Conservation (phyloP, 345 rosid species). For the Limnanthes douglasii region DNA sequence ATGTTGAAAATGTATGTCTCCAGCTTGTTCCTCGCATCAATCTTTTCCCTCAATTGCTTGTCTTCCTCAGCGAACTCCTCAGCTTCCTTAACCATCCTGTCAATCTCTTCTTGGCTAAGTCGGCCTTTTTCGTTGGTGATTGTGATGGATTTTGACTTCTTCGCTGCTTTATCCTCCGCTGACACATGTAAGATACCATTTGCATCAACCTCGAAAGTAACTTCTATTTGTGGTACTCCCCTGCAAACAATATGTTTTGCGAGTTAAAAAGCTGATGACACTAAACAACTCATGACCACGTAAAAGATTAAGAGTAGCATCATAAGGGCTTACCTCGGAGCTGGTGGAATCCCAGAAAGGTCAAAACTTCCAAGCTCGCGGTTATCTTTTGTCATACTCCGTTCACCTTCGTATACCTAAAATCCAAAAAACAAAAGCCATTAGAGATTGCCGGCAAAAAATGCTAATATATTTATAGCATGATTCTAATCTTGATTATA, state of each 20-base stretch:
- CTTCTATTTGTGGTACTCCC: conserved; percentile 40
- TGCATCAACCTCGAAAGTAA: conserved; percentile 36
- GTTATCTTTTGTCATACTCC: conserved; percentile 35
- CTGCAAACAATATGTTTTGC: conserved; percentile 10
- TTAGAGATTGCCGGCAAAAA: no score
- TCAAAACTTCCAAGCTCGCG: conserved; percentile 35
- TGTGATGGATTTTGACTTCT: conserved; percentile 26
- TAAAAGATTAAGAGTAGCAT: not conserved
- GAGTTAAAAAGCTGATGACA: conserved; percentile 1
- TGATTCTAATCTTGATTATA: no score
- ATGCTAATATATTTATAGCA: no score
- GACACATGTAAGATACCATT: conserved; percentile 34
- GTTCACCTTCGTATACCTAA: conserved; percentile 60
- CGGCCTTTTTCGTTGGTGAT: conserved; percentile 38
- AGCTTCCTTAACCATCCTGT: conserved; percentile 41
- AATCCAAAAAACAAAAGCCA: no score
- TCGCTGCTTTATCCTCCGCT: conserved; percentile 41
- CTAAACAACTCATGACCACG: no score
- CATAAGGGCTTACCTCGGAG: conserved; percentile 27
- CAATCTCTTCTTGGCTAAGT: conserved; percentile 41
- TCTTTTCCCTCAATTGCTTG: conserved; percentile 21
- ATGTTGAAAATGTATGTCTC: conserved; percentile 37
- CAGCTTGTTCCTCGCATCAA: conserved; percentile 40
- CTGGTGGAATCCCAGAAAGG: conserved; percentile 38
- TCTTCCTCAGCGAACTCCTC: conserved; percentile 44